These are phyloP conservation scores for Amylostereum areolatum DNA, from an alignment of 1,284 basidiomycete genomes.

Conservation along the genomic window DNA sequence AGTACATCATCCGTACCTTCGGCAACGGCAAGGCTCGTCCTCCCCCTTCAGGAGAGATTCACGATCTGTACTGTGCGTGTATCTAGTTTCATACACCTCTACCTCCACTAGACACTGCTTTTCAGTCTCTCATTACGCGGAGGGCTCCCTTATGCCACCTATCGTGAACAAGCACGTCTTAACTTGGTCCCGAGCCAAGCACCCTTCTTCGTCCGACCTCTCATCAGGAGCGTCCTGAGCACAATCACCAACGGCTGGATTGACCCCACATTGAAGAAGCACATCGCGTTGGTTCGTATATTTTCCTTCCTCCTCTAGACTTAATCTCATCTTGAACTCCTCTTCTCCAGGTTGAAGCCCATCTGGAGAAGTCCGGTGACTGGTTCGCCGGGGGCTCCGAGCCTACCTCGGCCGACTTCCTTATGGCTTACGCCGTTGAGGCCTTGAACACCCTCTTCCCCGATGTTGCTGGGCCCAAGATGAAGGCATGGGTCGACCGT, in stretches of 20 bases:
- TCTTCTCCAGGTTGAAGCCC: conserved; percentile 17
- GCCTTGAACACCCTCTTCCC: conserved; percentile 10
- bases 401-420: conserved; percentile 34
- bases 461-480: conserved; percentile 20
- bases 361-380: conserved; percentile 17
- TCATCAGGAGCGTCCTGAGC: conserved; percentile 19
- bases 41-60: conserved; percentile 9
- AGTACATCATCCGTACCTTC: conserved; percentile 31
- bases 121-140: conserved; percentile 31
- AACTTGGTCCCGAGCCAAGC: conserved; percentile 19
- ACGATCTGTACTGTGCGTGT: conserved; percentile 29
- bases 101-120: not conserved
- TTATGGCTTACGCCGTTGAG: conserved; percentile 32
- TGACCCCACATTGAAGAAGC: conserved; percentile 19
- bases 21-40: conserved; percentile 12
- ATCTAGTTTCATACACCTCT: not conserved
- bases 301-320: not conserved
- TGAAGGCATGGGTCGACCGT: conserved; percentile 22
- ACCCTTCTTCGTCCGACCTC: conserved; percentile 27
- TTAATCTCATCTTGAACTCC: not conserved
- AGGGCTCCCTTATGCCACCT: conserved; percentile 34
- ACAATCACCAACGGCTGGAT: conserved; percentile 14
- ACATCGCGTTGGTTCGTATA: conserved; percentile 20
- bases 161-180: conserved; percentile 26
- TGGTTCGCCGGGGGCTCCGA: conserved; percentile 33